These are phyloP conservation scores for Rosellinia necatrix DNA, from an alignment of 2,329 filamentous ascomycete species.

Conservation along the genomic window DNA sequence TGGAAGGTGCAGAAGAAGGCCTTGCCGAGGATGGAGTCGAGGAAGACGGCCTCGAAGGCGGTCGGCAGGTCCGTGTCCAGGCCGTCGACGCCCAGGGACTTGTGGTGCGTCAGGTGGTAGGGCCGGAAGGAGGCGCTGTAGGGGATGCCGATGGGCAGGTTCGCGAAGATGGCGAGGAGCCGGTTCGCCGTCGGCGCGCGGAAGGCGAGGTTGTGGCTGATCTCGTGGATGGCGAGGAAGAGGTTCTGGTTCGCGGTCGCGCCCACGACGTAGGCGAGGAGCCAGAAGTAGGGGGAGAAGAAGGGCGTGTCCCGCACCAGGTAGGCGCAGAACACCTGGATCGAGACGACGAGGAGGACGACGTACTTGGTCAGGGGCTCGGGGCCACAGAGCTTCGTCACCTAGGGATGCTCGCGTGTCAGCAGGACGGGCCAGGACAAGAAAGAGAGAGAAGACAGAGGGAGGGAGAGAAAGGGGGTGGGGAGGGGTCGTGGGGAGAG, in stretches of 20 bases:
- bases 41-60: conserved; percentile 84
- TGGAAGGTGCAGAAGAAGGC: conserved; percentile 99
- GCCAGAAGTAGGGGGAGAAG: conserved; percentile 82
- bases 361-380: conserved; percentile 96
- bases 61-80: conserved; percentile 96
- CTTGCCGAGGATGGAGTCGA: conserved; percentile 94
- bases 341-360: conserved; percentile 78
- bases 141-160: conserved; percentile 91
- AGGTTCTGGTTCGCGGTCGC: conserved; percentile 98
- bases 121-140: conserved; percentile 97
- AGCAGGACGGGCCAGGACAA: too few relatives aligned
- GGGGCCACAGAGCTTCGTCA: conserved; percentile 94
- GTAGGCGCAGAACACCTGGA: conserved; percentile 80
- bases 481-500: background rate
- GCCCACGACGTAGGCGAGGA: conserved; percentile 86
- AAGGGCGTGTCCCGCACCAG: conserved; percentile 77
- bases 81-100: conserved; percentile 94
- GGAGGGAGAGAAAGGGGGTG: background rate
- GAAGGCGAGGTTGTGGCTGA: conserved; percentile 97
- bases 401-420: conserved; percentile 53
- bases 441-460: background rate
- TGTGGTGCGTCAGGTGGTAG: conserved; percentile 98
- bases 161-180: conserved; percentile 88
- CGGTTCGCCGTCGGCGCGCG: conserved; percentile 79
- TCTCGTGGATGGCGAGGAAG: conserved; percentile 98